Base-by-base conservation (phyloP, 73 alveolate genomes). In the Tetrahymena malaccensis region DNA sequence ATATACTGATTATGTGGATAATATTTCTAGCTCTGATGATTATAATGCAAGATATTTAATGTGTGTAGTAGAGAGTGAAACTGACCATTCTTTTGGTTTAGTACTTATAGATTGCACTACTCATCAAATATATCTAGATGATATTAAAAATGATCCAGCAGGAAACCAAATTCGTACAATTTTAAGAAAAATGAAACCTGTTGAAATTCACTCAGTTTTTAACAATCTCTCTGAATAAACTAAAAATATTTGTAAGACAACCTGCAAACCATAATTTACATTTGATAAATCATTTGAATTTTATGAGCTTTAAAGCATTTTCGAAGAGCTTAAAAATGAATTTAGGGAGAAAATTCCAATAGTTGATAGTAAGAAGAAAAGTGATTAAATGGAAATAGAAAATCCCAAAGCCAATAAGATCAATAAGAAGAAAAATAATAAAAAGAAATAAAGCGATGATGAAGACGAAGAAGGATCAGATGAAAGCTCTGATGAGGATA, bases 51-150 rank as follows among this genome's bases (percentile, higher is more conserved):
- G 95, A 94, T 96, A 98, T 96, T 84, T 97, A 85, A 44, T 97
- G 44, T 96, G 97, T 94, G 5, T 97, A 55, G 94, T 94, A n/a
- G 84, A 85, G 43, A 95, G 85, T 38, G 96, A 95, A 93, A 96
- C 96, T 34, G 93, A 37, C 22, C 83, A 94, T 43, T 85, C 57
- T 15, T 96, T 97, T 97, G 99, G 99, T n/a, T 22, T 98, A 27
- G 94, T 97, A 44, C 96, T 97, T 34, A 97, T 96, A 43, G 99
- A 98, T 94, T 94, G 96, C 3, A 94, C 98, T 16, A 98, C 99
- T 9, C 96, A 96, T 38, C 83, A 96, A 83, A 96, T 97, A 95
- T 94, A 94, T 85, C 85, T 96, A 50, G 99, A 98, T 35, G 93
- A 94, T 22, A 94, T 96, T 58, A 94, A 94, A 15, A 97, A 94